Evolutionary conservation across 1,284 basidiomycete genomes (phyloP).

Genomic region (Exsudoporus floridanus): DNA sequence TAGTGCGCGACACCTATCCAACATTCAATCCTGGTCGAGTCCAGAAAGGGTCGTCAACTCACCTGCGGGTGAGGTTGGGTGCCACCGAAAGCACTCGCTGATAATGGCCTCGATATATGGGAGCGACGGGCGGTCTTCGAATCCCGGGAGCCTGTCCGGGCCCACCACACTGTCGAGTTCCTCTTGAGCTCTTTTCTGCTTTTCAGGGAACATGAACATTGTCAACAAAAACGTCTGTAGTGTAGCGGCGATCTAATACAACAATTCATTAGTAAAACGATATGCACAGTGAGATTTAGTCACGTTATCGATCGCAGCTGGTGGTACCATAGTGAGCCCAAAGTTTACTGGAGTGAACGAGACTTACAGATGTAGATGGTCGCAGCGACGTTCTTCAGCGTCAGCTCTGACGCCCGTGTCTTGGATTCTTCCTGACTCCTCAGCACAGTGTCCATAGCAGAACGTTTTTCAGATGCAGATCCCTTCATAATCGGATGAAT

Average conservation of each 20-base stretch:
- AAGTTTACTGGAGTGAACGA: neutral
- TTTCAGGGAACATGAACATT: conserved; percentile 3
- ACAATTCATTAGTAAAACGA: neutral
- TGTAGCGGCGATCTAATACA: neutral
- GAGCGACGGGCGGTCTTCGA: conserved; percentile 9
- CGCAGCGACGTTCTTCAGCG: neutral
- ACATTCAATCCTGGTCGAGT: neutral
- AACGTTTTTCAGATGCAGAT: neutral
- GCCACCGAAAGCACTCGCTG: conserved; percentile 13
- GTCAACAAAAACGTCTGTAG: conserved; percentile 1
- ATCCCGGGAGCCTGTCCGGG: conserved; percentile 8
- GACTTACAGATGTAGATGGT: conserved; percentile 2
- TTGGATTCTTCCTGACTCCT: conserved; percentile 1
- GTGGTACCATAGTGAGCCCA: neutral
- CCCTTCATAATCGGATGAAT: neutral
- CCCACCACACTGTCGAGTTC: conserved; percentile 3
- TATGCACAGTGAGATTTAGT: neutral
- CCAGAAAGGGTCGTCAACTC: neutral
- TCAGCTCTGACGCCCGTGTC: neutral
- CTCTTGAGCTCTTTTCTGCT: conserved; percentile 3
- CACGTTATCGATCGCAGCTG: conserved; percentile 2
- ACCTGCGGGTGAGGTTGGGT: conserved; percentile 8
- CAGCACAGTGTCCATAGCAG: conserved; percentile 1
- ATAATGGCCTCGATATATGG: conserved; percentile 9
- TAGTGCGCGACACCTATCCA: conserved; percentile 3